Base-by-base conservation (phyloP, 2,329 filamentous ascomycete genomes). In the Penicillium sp. region DNA sequence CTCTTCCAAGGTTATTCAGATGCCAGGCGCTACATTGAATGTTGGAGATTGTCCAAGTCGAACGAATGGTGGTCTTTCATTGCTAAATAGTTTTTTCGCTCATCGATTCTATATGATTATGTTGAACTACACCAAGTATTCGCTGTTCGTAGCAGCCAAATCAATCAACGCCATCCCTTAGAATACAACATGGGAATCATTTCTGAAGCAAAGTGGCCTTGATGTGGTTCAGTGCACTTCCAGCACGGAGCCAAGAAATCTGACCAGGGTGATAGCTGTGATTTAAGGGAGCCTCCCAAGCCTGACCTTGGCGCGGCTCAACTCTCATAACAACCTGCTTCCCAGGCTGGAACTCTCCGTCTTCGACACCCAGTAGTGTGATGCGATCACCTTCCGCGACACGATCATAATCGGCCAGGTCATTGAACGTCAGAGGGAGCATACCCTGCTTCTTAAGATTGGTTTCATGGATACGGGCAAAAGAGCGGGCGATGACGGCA, bases 361-460 rank as follows among this genome's bases (percentile, higher is more conserved):
- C 58, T 43, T 65, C 61, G 10, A 63, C 61, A 10, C 60, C 61
- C 32, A 61, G 8, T 29, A 64, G 43, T 1, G 54, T 56, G 21
- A 65, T 63, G n/a, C 55, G 52, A 51, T 64, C 61, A 2, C 59
- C 60, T 6, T 63, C 55, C 10, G 38, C 22, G 21, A 71, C 60
- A 3, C 49, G 54, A 43, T 97, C 92, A 77, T 97, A 97, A 77
- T 97, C 93, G 70, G 87, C 92, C 47, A 91, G 91, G 73, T 96
- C 86, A 51, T 85, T 79, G 80, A 97, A 97, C 64, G 91, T 96
- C 62, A 97, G 84, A 68, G 93, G 93, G 79, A 97, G 88, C 92
- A 97, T 96, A 77, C 93, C 93, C 85, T 97, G 93, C 87, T 97
- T 97, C 90, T 97, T 97, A 82, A 97, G 80, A 84, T 97, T 97